Conservation (phyloP, 352 stramenopile species). For the Phytophthora pluvialis region DNA sequence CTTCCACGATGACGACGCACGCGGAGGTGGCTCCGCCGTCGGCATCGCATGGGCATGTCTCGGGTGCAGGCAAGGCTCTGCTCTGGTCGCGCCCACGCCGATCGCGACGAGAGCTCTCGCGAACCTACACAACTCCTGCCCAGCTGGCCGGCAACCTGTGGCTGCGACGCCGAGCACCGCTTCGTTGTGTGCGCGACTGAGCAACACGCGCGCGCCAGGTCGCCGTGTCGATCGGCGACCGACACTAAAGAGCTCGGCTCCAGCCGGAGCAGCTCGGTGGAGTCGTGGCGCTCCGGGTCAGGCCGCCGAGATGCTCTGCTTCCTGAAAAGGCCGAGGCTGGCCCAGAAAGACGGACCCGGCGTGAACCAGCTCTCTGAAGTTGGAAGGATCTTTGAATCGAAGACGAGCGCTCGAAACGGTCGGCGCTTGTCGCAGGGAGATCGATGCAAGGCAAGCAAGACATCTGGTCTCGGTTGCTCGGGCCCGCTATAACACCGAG, state of each 20-base stretch:
- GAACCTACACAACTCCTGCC: constrained; percentile 34
- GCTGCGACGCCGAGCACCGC: constrained; percentile 16
- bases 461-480: constrained; percentile 14
- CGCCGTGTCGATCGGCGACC: constrained; percentile 28
- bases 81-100: constrained; percentile 4
- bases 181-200: constrained; percentile 40
- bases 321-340: constrained; percentile 26
- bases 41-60: neutral
- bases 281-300: neutral
- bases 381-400: constrained; percentile 36
- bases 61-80: constrained; percentile 6
- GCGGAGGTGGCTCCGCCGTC: neutral
- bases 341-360: constrained; percentile 18
- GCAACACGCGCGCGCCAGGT: constrained; percentile 18
- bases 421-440: constrained; percentile 34
- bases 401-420: constrained; percentile 31
- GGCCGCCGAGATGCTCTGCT: constrained; percentile 7
- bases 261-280: constrained; percentile 18
- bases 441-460: constrained; percentile 4
- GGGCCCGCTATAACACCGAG: no score
- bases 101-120: constrained; percentile 36
- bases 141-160: constrained; percentile 33
- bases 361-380: constrained; percentile 40
- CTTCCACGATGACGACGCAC: neutral
- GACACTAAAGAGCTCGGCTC: constrained; percentile 19